Evolutionary conservation across 2,329 filamentous ascomycete species (phyloP).

Genomic region (Penicillium hesseltinei): DNA sequence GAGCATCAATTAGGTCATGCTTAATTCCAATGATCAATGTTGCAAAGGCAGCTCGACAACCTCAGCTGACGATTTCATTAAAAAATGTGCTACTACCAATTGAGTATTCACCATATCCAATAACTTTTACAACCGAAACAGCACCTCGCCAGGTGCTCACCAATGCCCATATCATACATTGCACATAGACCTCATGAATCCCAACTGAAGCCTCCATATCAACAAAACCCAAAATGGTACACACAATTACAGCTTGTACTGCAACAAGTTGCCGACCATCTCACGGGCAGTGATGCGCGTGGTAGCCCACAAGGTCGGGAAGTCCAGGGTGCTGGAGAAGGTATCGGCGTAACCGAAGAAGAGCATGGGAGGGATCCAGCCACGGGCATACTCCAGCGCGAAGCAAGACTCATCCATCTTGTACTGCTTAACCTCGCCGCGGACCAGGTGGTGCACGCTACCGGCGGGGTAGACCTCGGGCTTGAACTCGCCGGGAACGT

Average conservation of each 20-base stretch:
- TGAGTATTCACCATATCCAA: not conserved
- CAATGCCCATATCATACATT: conserved; percentile 9
- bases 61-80: not conserved
- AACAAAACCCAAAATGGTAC: not conserved
- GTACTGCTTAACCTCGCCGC: conserved; percentile 74
- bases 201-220: not conserved
- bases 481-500: conserved; percentile 39
- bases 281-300: conserved; percentile 68
- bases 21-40: not conserved
- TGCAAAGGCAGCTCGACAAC: not conserved
- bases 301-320: conserved; percentile 82
- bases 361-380: conserved; percentile 92
- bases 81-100: not conserved
- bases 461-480: conserved; percentile 40
- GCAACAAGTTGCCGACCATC: conserved; percentile 71
- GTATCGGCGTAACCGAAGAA: conserved; percentile 85
- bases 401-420: conserved; percentile 45
- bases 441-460: conserved; percentile 41
- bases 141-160: not conserved
- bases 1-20: not conserved
- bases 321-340: conserved; percentile 75
- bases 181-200: conserved; percentile 1
- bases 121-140: conserved; percentile 1
- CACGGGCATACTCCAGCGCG: conserved; percentile 47
- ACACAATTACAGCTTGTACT: conserved; percentile 63